These are phyloP conservation scores for Tolypocladium pustulatum DNA, from an alignment of 2,329 filamentous ascomycete genomes.

Conservation along the genomic window DNA sequence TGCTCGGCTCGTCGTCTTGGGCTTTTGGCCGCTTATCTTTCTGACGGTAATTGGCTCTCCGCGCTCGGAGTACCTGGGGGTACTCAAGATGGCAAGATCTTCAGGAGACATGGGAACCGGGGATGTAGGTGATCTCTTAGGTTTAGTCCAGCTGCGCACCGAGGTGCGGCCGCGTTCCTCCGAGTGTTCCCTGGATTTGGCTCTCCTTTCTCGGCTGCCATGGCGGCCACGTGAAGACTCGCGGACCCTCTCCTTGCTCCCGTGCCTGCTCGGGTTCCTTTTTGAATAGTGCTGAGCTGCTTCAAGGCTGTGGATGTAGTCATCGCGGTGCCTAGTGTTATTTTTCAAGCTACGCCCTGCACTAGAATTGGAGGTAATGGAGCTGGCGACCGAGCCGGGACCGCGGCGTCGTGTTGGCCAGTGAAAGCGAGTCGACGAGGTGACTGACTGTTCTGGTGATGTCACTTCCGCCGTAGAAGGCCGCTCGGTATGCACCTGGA, in stretches of 20 bases:
- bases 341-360: conserved; percentile 38
- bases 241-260: conserved; percentile 34
- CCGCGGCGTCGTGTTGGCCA: conserved; percentile 44
- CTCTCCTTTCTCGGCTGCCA: conserved; percentile 36
- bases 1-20: conserved; percentile 30
- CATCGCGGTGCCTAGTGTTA: conserved; percentile 56
- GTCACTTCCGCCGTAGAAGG: conserved; percentile 41
- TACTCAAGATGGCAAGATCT: conserved; percentile 57
- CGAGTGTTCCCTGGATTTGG: conserved; percentile 50
- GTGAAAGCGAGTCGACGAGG: conserved; percentile 43
- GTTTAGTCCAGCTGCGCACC: conserved; percentile 56
- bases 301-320: conserved; percentile 80
- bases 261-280: conserved; percentile 44
- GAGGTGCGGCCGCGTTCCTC: conserved; percentile 59
- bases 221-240: conserved; percentile 35
- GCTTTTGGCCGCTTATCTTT: conserved; percentile 25
- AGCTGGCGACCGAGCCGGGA: conserved; percentile 45
- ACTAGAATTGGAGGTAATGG: conserved; percentile 45
- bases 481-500: conserved; percentile 53
- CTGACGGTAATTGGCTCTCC: conserved; percentile 33
- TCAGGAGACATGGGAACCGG: conserved; percentile 92
- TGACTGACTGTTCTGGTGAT: conserved; percentile 44
- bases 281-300: conserved; percentile 56
- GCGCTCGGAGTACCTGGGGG: conserved; percentile 23
- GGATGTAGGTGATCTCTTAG: conserved; percentile 83